Evolutionary conservation across 805 yeast species (phyloP).

Genomic region (Dipodascus geniculatus): DNA sequence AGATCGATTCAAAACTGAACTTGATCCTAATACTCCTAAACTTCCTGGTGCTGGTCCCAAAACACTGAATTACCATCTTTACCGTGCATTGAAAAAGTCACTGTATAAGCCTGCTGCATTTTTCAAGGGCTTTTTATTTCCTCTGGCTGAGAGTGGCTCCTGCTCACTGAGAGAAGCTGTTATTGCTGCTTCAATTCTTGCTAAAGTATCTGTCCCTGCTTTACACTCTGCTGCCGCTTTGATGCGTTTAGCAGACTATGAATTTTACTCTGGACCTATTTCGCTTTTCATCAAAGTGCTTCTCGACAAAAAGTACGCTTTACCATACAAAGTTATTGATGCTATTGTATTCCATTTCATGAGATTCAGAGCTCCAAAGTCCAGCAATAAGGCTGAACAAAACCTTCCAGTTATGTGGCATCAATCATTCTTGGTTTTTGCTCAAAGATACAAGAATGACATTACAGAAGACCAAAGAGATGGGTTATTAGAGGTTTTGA

Average conservation of each 20-base stretch:
- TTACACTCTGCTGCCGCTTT: constrained; percentile 94
- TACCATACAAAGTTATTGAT: constrained; percentile 94
- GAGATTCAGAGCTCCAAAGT: constrained; percentile 49
- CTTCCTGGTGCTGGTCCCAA: constrained; percentile 11
- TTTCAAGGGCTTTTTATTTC: constrained; percentile 91
- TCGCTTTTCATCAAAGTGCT: constrained; percentile 83
- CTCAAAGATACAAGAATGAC: constrained; percentile 93
- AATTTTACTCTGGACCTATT: constrained; percentile 68
- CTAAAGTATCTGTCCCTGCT: constrained; percentile 86
- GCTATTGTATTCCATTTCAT: constrained; percentile 89
- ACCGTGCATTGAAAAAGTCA: constrained; percentile 83
- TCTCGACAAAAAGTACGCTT: constrained; percentile 88
- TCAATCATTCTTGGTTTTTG: constrained; percentile 86
- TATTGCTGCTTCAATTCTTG: constrained; percentile 82
- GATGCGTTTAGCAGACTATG: constrained; percentile 68
- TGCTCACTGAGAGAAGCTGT: constrained; percentile 91
- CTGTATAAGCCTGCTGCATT: constrained; percentile 96
- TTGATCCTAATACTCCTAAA: constrained; percentile 22
- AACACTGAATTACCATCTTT: constrained; percentile 81
- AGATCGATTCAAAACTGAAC: constrained; percentile 30
- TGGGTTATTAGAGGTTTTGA: constrained; percentile 77
- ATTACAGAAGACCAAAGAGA: constrained; percentile 98
- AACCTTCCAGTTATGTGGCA: constrained; percentile 94
- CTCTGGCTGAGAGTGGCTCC: constrained; percentile 66
- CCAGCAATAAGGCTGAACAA: constrained; percentile 25